A percentile compares a stretch with the other conserved stretches of the same genome.
Evolutionary conservation across 2,329 filamentous ascomycete genomes (phyloP).

Genomic region (Exophiala viscosa): DNA sequence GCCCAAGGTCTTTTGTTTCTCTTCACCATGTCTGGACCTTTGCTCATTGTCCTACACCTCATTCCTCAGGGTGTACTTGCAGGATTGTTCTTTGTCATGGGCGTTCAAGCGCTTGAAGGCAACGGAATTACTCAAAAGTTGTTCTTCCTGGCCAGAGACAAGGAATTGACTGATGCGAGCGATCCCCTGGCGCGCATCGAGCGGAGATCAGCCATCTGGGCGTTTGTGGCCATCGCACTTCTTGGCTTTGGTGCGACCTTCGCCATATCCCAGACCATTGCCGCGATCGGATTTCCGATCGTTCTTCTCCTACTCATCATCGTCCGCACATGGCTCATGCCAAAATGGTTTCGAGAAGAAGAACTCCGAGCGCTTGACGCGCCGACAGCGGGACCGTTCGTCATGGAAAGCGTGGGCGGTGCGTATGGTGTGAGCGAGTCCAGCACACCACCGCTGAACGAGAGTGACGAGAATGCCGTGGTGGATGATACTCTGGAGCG

Average conservation of each 20-base stretch:
- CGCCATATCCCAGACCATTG: slow-evolving; percentile 77
- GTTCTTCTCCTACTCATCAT: slow-evolving; percentile 69
- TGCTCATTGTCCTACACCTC: slow-evolving; percentile 69
- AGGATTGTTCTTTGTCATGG: slow-evolving; percentile 82
- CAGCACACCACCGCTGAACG: slow-evolving; percentile 14
- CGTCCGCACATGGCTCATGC: slow-evolving; percentile 60
- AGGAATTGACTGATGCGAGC: slow-evolving; percentile 54
- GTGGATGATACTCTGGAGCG: slow-evolving; percentile 41
- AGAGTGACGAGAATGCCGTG: slow-evolving; percentile 20
- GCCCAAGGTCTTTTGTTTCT: slow-evolving; percentile 73
- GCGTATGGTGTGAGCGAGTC: slow-evolving; percentile 48
- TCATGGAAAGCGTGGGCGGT: slow-evolving; percentile 71
- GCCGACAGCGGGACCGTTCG: slow-evolving; percentile 71
- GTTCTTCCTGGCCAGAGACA: slow-evolving; percentile 65
- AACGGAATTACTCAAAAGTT: slow-evolving; percentile 77
- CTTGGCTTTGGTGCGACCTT: slow-evolving; percentile 73
- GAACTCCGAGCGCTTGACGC: slow-evolving; percentile 65
- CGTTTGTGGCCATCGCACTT: slow-evolving; percentile 66
- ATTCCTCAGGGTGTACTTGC: slow-evolving; percentile 77
- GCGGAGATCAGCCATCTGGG: slow-evolving; percentile 66
- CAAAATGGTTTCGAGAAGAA: slow-evolving; percentile 55
- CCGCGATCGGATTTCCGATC: slow-evolving; percentile 75
- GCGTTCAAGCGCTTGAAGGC: slow-evolving; percentile 68
- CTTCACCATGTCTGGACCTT: slow-evolving; percentile 71
- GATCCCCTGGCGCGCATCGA: slow-evolving; percentile 60